Evolutionary conservation across 306 rosid genomes (phyloP).

Genomic region (Gillenia trifoliata): DNA sequence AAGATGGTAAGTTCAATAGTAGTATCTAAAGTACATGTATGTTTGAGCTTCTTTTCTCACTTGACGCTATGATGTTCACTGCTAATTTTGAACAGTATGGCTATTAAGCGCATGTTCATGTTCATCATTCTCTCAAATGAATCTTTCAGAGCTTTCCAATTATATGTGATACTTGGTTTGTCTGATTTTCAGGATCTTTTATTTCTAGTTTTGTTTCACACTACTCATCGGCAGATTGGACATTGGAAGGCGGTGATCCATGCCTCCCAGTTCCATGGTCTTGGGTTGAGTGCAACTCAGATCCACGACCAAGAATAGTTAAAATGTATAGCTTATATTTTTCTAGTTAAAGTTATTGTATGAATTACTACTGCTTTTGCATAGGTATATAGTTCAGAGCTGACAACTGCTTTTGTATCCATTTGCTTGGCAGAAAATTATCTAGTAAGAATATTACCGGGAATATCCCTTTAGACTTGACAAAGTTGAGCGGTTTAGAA

Average conservation of each 20-base stretch:
- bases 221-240: conserved; percentile 65
- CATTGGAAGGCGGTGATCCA: conserved; percentile 93
- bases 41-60: not conserved
- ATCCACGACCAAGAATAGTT: conserved; percentile 71
- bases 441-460: conserved; percentile 76
- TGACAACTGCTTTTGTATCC: conserved; percentile 26
- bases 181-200: conserved; percentile 49
- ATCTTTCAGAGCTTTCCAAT: conserved; percentile 1
- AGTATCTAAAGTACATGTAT: too few relatives aligned
- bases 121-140: conserved; percentile 1
- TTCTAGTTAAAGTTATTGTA: conserved; percentile 9
- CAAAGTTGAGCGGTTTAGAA: conserved; percentile 65
- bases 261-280: conserved; percentile 97
- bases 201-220: conserved; percentile 54
- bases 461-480: conserved; percentile 60
- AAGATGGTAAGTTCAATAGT: conserved; percentile 56
- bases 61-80: not conserved
- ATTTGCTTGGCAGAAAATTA: conserved; percentile 55
- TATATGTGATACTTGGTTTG: conserved; percentile 29
- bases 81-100: not conserved
- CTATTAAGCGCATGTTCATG: conserved; percentile 3
- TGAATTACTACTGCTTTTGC: conserved; percentile 7
- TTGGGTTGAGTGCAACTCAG: conserved; percentile 81
- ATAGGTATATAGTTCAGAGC: conserved; percentile 15
- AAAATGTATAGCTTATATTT: conserved; percentile 51